These are phyloP conservation scores for Paracorniculantispora psalliotae DNA, from an alignment of 2,329 filamentous ascomycete species.

Conservation along the genomic window DNA sequence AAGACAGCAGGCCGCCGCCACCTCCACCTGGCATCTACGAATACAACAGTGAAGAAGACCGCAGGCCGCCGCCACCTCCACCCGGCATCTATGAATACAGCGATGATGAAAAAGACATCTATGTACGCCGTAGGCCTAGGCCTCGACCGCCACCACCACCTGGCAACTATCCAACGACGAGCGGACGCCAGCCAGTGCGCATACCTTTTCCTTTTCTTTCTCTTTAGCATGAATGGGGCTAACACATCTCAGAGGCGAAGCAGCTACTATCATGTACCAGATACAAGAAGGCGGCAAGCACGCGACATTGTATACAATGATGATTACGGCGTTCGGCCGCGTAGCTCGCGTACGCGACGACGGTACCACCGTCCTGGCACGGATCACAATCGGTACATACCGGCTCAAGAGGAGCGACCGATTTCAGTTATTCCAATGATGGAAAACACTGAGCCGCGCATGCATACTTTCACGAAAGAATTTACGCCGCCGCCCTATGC, in stretches of 20 bases:
- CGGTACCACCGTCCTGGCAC: background rate
- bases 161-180: too few species aligned
- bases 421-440: background rate
- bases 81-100: too few species aligned
- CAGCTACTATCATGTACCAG: background rate
- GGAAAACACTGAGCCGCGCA: background rate
- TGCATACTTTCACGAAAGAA: background rate
- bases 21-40: too few species aligned
- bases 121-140: too few species aligned
- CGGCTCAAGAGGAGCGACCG: background rate
- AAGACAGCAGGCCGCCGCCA: background rate
- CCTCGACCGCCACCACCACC: too few species aligned
- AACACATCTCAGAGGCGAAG: background rate
- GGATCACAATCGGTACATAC: background rate
- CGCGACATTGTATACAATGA: background rate
- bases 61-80: background rate
- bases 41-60: constrained; percentile 4
- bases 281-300: background rate
- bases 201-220: background rate
- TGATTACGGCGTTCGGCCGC: background rate
- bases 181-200: too few species aligned
- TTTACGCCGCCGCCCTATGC: background rate
- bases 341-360: background rate
- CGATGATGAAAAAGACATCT: too few species aligned
- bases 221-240: background rate